These are phyloP conservation scores for Patellifolia procumbens DNA, from an alignment of 179 eudicot species.

Conservation along the genomic window DNA sequence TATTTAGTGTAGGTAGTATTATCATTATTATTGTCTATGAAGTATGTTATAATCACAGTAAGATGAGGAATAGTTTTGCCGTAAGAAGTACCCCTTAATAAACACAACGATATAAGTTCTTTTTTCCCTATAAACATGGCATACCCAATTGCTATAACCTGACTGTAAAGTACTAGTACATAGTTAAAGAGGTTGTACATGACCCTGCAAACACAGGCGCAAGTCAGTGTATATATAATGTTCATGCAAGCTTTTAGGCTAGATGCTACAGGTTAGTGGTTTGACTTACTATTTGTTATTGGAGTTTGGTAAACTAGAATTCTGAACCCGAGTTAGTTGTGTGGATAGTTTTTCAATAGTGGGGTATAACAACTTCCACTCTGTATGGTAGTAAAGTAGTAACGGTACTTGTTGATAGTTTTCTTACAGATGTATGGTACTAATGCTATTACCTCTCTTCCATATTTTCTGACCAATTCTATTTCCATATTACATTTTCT, in stretches of 20 bases:
- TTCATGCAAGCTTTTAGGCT: not conserved
- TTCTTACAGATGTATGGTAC: not conserved
- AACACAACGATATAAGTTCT: not conserved
- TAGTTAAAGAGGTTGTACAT: not conserved
- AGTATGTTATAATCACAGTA: constrained; percentile 10
- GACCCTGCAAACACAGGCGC: not conserved
- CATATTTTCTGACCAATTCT: no score
- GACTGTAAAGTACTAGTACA: not conserved
- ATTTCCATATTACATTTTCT: no score
- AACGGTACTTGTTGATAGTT: not conserved
- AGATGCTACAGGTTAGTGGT: not conserved
- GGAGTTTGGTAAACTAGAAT: not conserved
- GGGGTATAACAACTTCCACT: no score
- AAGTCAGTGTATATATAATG: not conserved
- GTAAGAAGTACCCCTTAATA: constrained; percentile 12
- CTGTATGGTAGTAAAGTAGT: not conserved
- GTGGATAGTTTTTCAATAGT: not conserved
- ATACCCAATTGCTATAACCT: not conserved
- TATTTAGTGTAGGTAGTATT: constrained; percentile 9
- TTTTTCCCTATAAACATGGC: not conserved
- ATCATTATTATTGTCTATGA: constrained; percentile 13
- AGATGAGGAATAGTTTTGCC: not conserved
- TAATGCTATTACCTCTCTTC: not conserved
- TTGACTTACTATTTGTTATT: not conserved
- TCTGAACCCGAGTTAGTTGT: not conserved